phyloP scores from a whole-genome alignment of 208 protist species.

The Plasmodiophora brassicae region DNA sequence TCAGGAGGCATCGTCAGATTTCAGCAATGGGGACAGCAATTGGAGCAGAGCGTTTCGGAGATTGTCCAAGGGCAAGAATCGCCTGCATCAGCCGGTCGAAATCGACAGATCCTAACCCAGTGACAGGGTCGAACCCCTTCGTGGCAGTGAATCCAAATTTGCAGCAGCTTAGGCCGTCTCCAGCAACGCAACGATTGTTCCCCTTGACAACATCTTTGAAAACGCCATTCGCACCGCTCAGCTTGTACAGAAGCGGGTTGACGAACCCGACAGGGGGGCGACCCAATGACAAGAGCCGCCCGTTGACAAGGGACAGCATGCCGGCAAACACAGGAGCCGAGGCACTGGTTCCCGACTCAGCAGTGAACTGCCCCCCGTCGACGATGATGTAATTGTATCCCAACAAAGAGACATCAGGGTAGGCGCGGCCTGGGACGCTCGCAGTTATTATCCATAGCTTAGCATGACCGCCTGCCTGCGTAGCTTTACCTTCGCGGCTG shows the following conservation, averaged over 20 bases:
- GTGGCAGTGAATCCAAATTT: conserved; percentile 49
- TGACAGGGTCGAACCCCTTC: conserved; percentile 47
- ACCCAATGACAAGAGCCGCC: not conserved
- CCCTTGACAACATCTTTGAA: conserved; percentile 40
- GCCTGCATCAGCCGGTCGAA: no score
- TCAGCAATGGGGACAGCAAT: no score
- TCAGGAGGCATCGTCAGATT: no score
- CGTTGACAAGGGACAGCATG: conserved; percentile 51
- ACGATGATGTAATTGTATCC: not conserved
- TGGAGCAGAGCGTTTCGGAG: no score
- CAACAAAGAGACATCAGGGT: not conserved
- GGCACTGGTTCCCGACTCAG: conserved; percentile 48
- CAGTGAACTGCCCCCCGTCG: not conserved
- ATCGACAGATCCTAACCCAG: conserved; percentile 41
- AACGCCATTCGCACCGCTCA: not conserved
- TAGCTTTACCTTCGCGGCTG: not conserved
- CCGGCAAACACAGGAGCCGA: conserved; percentile 53
- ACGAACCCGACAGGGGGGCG: conserved; percentile 50
- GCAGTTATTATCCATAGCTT: no score
- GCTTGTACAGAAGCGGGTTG: conserved; percentile 53
- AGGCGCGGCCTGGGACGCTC: no score
- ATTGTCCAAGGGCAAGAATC: no score
- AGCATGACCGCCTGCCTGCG: no score
- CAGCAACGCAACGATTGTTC: conserved; percentile 48
- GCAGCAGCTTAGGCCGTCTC: conserved; percentile 32